phyloP scores from a whole-genome alignment of 176 grass and related monocot genomes.

The Olyra latifolia region DNA sequence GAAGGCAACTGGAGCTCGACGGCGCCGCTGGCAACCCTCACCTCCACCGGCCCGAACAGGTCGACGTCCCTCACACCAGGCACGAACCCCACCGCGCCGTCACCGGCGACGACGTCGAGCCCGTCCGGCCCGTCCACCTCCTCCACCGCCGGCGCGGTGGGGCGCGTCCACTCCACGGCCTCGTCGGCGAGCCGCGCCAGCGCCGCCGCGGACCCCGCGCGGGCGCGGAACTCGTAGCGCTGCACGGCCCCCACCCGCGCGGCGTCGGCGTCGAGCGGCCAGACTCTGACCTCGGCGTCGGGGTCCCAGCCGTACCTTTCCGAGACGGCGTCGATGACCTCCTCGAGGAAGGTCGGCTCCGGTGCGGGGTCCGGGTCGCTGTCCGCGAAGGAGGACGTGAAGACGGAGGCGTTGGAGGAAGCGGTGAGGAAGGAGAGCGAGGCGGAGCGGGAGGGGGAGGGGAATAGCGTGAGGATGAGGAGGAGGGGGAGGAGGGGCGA shows the following conservation, averaged over 20 bases:
- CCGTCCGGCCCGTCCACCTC: conserved; percentile 60
- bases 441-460: conserved; percentile 36
- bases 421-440: conserved; percentile 35
- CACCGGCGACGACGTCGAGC: conserved; percentile 56
- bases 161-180: conserved; percentile 48
- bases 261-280: conserved; percentile 47
- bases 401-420: conserved; percentile 29
- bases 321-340: conserved; percentile 61
- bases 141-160: conserved; percentile 37
- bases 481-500: neutral
- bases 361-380: neutral
- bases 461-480: conserved; percentile 31
- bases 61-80: conserved; percentile 61
- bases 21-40: conserved; percentile 43
- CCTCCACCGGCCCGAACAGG: conserved; percentile 70
- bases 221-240: conserved; percentile 72
- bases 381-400: conserved; percentile 16
- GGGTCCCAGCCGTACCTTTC: conserved; percentile 76
- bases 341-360: conserved; percentile 50
- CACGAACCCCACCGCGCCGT: conserved; percentile 24
- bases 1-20: conserved; percentile 65
- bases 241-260: conserved; percentile 46
- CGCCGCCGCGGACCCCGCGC: conserved; percentile 27
- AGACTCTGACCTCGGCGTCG: conserved; percentile 53
- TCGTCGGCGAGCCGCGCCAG: conserved; percentile 52